phyloP scores from a whole-genome alignment of 2,329 filamentous ascomycete species.

The Aspergillus texensis region DNA sequence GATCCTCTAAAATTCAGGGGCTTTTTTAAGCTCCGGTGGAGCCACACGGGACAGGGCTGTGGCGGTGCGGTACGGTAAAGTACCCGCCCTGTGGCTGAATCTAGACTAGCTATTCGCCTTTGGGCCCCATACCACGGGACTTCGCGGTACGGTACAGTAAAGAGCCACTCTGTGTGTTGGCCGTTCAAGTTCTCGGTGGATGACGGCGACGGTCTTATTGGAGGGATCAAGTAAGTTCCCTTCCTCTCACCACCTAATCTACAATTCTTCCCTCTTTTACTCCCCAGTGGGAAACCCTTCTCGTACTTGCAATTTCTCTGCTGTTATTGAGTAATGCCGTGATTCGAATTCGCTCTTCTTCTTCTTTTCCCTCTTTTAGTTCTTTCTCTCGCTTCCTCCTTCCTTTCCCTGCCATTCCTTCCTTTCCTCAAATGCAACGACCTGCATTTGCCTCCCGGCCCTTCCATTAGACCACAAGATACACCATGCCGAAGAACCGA shows the following conservation, averaged over 20 bases:
- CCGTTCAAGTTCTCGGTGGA: background rate
- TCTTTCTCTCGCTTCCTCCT: slow-evolving; percentile 10
- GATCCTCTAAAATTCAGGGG: slow-evolving; percentile 21
- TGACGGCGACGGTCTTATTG: slow-evolving; percentile 3
- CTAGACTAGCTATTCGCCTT: background rate
- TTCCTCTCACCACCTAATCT: slow-evolving; percentile 5
- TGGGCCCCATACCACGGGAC: background rate
- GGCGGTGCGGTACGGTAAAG: slow-evolving; percentile 23
- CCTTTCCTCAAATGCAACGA: slow-evolving; percentile 10
- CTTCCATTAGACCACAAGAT: slow-evolving; percentile 23
- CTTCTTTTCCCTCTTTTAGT: slow-evolving; percentile 12
- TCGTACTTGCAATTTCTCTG: background rate
- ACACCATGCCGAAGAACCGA: slow-evolving; percentile 66
- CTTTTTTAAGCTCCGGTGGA: slow-evolving; percentile 26
- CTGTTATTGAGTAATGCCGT: slow-evolving; percentile 18
- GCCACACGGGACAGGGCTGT: slow-evolving; percentile 17
- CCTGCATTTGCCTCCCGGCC: slow-evolving; percentile 15
- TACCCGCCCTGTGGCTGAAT: slow-evolving; percentile 5
- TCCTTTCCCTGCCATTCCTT: slow-evolving; percentile 9
- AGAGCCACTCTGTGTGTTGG: background rate
- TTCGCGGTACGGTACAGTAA: slow-evolving; percentile 8
- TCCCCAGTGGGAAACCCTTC: background rate
- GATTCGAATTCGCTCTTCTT: slow-evolving; percentile 13
- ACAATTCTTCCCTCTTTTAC: slow-evolving; percentile 1
- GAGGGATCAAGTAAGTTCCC: background rate